phyloP scores from a whole-genome alignment of 2,329 filamentous ascomycete species.

The Fusarium equiseti region DNA sequence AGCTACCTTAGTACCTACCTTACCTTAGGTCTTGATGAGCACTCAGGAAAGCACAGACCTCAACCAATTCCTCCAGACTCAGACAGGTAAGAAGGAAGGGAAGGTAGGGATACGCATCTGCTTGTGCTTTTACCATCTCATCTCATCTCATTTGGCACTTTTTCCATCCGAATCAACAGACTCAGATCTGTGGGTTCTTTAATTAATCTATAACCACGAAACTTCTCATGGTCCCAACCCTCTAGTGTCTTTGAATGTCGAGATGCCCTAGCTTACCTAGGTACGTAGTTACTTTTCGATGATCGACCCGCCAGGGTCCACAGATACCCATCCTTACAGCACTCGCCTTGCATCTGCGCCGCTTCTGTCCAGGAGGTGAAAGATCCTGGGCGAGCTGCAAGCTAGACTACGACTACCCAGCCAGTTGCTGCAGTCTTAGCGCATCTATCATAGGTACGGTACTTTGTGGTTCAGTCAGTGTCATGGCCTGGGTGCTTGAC shows the following conservation, averaged over 20 bases:
- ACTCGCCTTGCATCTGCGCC: conserved; percentile 6
- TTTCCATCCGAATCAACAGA: not conserved
- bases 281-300: not conserved
- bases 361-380: conserved; percentile 1
- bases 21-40: not conserved
- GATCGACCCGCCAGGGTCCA: conserved; percentile 24
- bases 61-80: not conserved
- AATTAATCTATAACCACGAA: not conserved
- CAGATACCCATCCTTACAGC: conserved; percentile 21
- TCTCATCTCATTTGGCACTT: not conserved
- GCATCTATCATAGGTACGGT: not conserved
- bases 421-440: conserved; percentile 1
- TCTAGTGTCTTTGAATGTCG: not conserved
- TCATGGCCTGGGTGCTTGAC: not conserved
- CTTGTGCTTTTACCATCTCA: not conserved
- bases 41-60: conserved; percentile 10
- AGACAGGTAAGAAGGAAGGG: not conserved
- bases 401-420: not conserved
- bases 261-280: not conserved
- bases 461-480: not conserved
- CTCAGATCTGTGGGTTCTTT: not conserved
- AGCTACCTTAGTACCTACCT: not conserved
- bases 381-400: conserved; percentile 8
- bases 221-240: not conserved
- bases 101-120: not conserved